Base-by-base conservation (phyloP, 2,329 filamentous ascomycete species). In the Tolypocladium amazonense region DNA sequence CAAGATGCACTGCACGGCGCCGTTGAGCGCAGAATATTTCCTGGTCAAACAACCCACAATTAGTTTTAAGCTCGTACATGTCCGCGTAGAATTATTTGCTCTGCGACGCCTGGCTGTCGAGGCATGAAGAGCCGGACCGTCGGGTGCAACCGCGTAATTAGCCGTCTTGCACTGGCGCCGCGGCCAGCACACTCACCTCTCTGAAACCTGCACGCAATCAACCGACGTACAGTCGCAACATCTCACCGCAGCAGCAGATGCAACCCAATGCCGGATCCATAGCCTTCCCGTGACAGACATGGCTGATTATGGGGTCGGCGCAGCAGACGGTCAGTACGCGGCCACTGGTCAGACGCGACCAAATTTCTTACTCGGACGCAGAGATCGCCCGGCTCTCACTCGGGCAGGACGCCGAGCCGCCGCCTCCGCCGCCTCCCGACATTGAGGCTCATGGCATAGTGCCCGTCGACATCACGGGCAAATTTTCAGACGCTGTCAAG, bases 381-480 rank as follows among this genome's bases (percentile, higher is more conserved):
- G 77, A 75, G 65, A 72, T 79, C 64, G 70, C 73, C 63, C 71
- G 69, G 58, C 70, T 79, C 58, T 77, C 75, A 43, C 69, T 79
- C 53, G 69, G 71, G 58, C 70, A 74, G 56, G 68, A 65, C 52
- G 59, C 64, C 59, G 69, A 71, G 61, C 65, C 67, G 38, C 68
- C 65, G 57, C 68, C 74, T 47, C 76, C 74, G 38, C 38, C 39
- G 50, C 72, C 75, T 56, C 75, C 77, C 25, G 71, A 71, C 54
- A 72, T 78, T 35, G 70, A 72, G 30, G 75, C 75, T 58, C 73
- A 77, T 12, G 83, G 84, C 45, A 72, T 87, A 30, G 71, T 85
- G 59, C 74, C 81, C 43, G 75, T 77, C 33, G 84, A 87, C 66
- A 84, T 88, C 58, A 87, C 84, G 1, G 69, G 78, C 23, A 76